Conservation (phyloP, 768 basidiomycete genomes). For the Suillus placidus region DNA sequence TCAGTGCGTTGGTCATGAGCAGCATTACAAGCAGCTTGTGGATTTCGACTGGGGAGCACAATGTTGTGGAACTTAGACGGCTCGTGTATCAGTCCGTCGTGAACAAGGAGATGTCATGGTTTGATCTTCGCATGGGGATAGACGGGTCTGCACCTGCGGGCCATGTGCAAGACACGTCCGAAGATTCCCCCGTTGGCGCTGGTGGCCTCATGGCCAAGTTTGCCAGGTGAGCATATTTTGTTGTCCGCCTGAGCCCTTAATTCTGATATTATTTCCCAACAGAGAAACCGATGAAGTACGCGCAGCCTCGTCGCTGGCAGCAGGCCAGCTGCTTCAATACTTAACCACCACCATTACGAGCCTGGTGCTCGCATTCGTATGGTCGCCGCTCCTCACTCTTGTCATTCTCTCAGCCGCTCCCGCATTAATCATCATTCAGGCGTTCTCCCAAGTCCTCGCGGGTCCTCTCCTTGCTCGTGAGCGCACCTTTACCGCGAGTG, state of each 20-base stretch:
- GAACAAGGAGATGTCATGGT: slow-evolving; percentile 84
- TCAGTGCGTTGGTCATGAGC: slow-evolving; percentile 69
- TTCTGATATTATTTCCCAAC: slow-evolving; percentile 6
- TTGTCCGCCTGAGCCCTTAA: neutral
- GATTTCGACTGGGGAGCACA: slow-evolving; percentile 87
- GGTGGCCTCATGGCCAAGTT: slow-evolving; percentile 95
- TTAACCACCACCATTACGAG: slow-evolving; percentile 77
- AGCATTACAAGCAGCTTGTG: slow-evolving; percentile 78
- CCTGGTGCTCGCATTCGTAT: slow-evolving; percentile 78
- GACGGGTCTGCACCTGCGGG: slow-evolving; percentile 42
- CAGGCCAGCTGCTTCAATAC: slow-evolving; percentile 80
- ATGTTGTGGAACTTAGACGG: slow-evolving; percentile 66
- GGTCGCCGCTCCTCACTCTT: slow-evolving; percentile 82
- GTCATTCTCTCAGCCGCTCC: slow-evolving; percentile 93
- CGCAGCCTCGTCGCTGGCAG: slow-evolving; percentile 76
- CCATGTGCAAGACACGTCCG: slow-evolving; percentile 35
- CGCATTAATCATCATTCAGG: slow-evolving; percentile 74
- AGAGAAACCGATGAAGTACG: slow-evolving; percentile 97
- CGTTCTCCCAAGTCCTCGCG: slow-evolving; percentile 69
- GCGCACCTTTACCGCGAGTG: slow-evolving; percentile 64
- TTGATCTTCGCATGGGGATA: slow-evolving; percentile 75
- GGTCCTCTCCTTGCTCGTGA: slow-evolving; percentile 70
- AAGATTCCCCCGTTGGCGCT: slow-evolving; percentile 66
- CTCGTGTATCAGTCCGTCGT: slow-evolving; percentile 71
- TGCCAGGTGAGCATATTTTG: slow-evolving; percentile 54